Evolutionary conservation across 306 rosid species (phyloP).

Genomic region (Cucurbita pepo): DNA sequence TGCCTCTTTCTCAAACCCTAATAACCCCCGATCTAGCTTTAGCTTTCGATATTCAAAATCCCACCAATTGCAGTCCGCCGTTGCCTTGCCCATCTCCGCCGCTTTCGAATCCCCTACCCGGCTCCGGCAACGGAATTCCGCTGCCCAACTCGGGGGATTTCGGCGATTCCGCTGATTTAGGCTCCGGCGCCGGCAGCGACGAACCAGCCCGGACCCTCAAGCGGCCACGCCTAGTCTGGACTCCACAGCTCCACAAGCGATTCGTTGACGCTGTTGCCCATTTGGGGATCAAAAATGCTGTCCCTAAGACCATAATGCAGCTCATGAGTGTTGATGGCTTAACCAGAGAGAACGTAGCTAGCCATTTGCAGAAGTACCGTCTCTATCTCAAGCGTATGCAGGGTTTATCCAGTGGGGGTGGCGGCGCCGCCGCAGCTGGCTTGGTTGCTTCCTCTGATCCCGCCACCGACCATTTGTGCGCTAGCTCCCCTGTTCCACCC

Average conservation of each 20-base stretch:
- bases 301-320: slow-evolving; percentile 99
- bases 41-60: slow-evolving; percentile 66
- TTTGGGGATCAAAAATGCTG: slow-evolving; percentile 88
- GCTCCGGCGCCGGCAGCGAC: slow-evolving; percentile 72
- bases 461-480: slow-evolving; percentile 78
- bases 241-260: slow-evolving; percentile 92
- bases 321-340: slow-evolving; percentile 97
- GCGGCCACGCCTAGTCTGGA: slow-evolving; percentile 91
- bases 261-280: slow-evolving; percentile 94
- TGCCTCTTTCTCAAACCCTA: slow-evolving; percentile 95
- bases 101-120: slow-evolving; percentile 18
- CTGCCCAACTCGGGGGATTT: slow-evolving; percentile 67
- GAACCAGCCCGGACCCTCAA: slow-evolving; percentile 93
- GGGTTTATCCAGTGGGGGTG: slow-evolving; percentile 46
- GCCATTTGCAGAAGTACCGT: slow-evolving; percentile 87
- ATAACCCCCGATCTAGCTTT: slow-evolving; percentile 88
- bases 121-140: slow-evolving; percentile 12
- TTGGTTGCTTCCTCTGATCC: slow-evolving; percentile 28
- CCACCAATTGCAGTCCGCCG: slow-evolving; percentile 15
- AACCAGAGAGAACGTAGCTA: slow-evolving; percentile 88
- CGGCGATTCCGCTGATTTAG: slow-evolving; percentile 69
- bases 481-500: slow-evolving; percentile 81
- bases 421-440: slow-evolving; percentile 18
- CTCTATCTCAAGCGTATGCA: slow-evolving; percentile 94
- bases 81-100: slow-evolving; percentile 12